Evolutionary conservation across 495 filamentous ascomycete species (phyloP).

Genomic region (Staphylotrichum longicolle): DNA sequence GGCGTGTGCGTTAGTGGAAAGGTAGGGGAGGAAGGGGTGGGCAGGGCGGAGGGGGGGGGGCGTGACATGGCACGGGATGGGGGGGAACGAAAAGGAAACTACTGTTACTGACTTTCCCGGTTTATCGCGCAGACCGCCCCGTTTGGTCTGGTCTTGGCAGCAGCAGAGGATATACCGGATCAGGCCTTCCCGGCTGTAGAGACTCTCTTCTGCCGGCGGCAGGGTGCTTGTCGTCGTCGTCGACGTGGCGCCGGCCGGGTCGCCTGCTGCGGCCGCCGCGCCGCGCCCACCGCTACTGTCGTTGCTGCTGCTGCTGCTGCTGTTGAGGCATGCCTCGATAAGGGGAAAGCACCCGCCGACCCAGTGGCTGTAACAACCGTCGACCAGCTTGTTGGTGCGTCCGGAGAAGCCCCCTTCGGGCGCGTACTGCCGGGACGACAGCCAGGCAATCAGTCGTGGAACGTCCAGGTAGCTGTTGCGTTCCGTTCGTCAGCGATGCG

Average conservation of each 20-base stretch:
- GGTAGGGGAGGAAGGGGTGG: conserved; percentile 7
- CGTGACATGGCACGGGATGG: neutral
- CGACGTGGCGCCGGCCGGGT: conserved; percentile 8
- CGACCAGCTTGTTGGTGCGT: conserved; percentile 96
- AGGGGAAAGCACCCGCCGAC: conserved; percentile 91
- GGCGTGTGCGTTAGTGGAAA: no score
- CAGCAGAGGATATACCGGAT: conserved; percentile 84
- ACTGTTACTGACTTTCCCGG: conserved; percentile 70
- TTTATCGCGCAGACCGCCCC: conserved; percentile 89
- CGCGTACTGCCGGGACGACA: conserved; percentile 81
- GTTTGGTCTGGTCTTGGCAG: conserved; percentile 65
- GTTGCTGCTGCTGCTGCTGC: neutral
- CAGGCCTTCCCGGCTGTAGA: conserved; percentile 84
- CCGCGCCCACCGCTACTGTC: neutral
- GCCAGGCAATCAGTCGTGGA: conserved; percentile 74
- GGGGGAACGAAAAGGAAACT: neutral
- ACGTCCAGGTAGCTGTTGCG: conserved; percentile 69
- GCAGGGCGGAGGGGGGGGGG: neutral
- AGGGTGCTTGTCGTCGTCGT: conserved; percentile 15
- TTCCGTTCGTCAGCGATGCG: conserved; percentile 13
- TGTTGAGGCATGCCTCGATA: conserved; percentile 69
- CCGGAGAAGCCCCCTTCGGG: conserved; percentile 92
- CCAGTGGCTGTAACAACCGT: conserved; percentile 98
- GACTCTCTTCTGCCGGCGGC: conserved; percentile 27
- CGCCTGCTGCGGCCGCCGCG: neutral